A percentile compares a stretch with the other conserved stretches of the same genome.
Conservation (phyloP, 352 stramenopile genomes). For the Globisporangium carolinianum region DNA sequence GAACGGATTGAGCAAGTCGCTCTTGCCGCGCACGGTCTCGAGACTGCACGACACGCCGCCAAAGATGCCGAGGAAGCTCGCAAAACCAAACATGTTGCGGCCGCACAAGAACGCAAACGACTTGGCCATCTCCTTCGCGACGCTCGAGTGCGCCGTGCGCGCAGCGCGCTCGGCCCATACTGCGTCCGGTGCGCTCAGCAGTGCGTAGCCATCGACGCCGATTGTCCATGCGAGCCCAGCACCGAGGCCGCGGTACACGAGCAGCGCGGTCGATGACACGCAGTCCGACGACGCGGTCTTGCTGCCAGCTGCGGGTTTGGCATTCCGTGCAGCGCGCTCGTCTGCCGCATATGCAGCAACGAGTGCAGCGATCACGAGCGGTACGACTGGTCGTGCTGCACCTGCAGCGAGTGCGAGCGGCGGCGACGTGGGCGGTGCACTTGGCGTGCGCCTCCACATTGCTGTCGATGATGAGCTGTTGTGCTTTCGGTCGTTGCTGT, state of each 20-base stretch:
- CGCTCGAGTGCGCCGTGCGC: constrained; percentile 14
- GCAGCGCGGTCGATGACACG: constrained; percentile 50
- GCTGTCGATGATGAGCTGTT: background rate
- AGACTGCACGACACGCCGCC: constrained; percentile 61
- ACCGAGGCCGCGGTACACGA: constrained; percentile 54
- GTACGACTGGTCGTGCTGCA: background rate
- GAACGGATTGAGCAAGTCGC: constrained; percentile 67
- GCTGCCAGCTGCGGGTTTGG: constrained; percentile 4
- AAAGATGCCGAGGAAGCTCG: constrained; percentile 68
- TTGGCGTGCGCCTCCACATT: background rate
- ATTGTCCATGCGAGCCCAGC: constrained; percentile 71
- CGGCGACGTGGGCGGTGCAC: background rate
- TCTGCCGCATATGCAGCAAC: background rate
- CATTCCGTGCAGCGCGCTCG: constrained; percentile 3
- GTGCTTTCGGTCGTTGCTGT: background rate
- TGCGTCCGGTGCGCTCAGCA: constrained; percentile 27
- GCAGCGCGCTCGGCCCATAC: constrained; percentile 34
- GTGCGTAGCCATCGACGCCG: constrained; percentile 56
- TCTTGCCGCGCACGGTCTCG: constrained; percentile 45
- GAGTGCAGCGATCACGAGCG: background rate
- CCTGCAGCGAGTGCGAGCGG: background rate
- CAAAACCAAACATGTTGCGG: constrained; percentile 66
- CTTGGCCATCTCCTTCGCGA: constrained; percentile 23
- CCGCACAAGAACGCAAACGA: constrained; percentile 23
- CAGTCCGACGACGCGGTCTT: constrained; percentile 51